These are phyloP conservation scores for Anastatica hierochuntica DNA, from an alignment of 345 rosid genomes.

Conservation along the genomic window DNA sequence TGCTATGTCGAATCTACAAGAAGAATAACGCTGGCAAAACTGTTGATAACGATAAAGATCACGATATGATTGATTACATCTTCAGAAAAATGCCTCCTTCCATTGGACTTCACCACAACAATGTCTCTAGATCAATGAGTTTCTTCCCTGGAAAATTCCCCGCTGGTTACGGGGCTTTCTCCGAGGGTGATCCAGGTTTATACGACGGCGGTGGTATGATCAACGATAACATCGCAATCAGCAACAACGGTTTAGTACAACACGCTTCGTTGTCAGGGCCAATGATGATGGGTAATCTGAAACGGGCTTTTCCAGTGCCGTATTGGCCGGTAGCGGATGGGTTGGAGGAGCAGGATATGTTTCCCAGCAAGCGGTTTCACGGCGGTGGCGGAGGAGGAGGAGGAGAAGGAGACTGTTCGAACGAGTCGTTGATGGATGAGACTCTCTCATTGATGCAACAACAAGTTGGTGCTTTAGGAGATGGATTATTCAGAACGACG, in stretches of 20 bases:
- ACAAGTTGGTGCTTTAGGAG: constrained; percentile 42
- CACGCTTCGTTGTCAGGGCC: constrained; percentile 29
- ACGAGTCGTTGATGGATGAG: constrained; percentile 21
- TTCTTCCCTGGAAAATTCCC: constrained; percentile 12
- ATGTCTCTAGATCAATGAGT: constrained; percentile 13
- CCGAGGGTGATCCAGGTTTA: background rate
- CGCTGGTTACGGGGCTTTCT: constrained; percentile 8
- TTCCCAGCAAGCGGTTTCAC: constrained; percentile 48
- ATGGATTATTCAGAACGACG: constrained; percentile 42
- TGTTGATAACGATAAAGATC: constrained; percentile 25
- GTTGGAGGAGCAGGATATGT: constrained; percentile 22
- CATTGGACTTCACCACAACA: constrained; percentile 14
- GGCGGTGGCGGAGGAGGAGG: constrained; percentile 6
- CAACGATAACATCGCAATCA: background rate
- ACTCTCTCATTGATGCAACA: constrained; percentile 21
- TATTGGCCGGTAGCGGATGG: constrained; percentile 39
- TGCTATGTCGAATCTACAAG: constrained; percentile 87
- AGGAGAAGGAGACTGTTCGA: background rate
- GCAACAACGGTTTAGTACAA: background rate
- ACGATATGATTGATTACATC: constrained; percentile 31
- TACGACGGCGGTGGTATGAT: constrained; percentile 11
- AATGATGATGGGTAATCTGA: constrained; percentile 35
- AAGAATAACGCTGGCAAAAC: constrained; percentile 46
- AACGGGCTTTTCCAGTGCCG: constrained; percentile 48
- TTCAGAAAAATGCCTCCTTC: constrained; percentile 44